Evolutionary conservation across 2,329 filamentous ascomycete genomes (phyloP), one percentile per base, ranked within the genome.

Genomic region (Neophaeococcomyces aloes): DNA sequence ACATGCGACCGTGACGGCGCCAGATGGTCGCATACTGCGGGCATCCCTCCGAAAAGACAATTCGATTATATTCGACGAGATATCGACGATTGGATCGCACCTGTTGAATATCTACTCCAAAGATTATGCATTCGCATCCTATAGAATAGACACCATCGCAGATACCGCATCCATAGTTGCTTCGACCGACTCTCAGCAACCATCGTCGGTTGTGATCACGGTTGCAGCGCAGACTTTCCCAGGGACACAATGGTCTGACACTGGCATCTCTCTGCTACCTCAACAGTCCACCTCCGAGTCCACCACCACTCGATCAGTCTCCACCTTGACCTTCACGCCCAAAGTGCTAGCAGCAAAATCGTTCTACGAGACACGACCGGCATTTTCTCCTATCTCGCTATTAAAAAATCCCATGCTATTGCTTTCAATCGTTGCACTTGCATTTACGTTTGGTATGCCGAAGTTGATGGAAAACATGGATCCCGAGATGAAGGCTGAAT

Each of bases 401-500:
- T 71, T 95, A 56, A 91, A 91, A 70, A 94, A 86, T 60, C 91
- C 91, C 3, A 96, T 96, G 87, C 95, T 96, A 51, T 74, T 98
- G 48, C 82, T 98, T 70, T 87, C 83, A 3, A 65, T 94, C 27
- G 79, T 91, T 30, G 86, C 81, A 49, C 78, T 95, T 69, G 80
- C 69, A 4, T 70, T 95, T 53, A 87, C 94, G 50, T 74, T 96
- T 56, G 88, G 88, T 53, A 86, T 96, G 83, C 91, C 91, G 11
- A 91, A 95, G 64, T 65, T 98, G 44, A 79, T 96, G 69, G 88
- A 96, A 40, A 95, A 91, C 61, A 94, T 98, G 88, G 91, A 96
- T 61, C 86, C 86, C n/a, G 91, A 98, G 64, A 83, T 86, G 67
- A 81, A 81, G 56, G 86, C 85, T 56, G 91, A 96, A 61, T 94